These are phyloP conservation scores for Lotus japonicus DNA, from an alignment of 306 rosid species.

Conservation along the genomic window DNA sequence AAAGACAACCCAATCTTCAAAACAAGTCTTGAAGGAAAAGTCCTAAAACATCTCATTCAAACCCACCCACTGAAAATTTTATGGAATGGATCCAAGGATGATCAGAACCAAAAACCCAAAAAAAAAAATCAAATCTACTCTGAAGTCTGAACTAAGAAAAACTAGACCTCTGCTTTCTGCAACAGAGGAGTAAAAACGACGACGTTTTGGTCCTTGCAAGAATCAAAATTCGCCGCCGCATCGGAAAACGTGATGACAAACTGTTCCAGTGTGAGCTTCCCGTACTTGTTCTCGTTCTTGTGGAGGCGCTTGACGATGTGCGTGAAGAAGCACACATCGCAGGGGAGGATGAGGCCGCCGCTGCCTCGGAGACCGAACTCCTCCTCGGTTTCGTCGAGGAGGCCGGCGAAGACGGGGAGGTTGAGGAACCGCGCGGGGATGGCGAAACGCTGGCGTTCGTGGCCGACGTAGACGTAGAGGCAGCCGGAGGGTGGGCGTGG, in stretches of 20 bases:
- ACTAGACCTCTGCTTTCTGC: conserved; percentile 7
- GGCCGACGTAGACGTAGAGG: conserved; percentile 40
- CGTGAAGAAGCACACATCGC: conserved; percentile 20
- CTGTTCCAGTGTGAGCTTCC: conserved; percentile 9
- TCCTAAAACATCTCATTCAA: conserved; percentile 27
- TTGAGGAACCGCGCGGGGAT: conserved; percentile 47
- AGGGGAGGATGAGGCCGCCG: conserved; percentile 34
- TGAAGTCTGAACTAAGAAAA: not conserved
- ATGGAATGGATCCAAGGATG: conserved; percentile 30
- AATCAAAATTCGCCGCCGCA: not conserved
- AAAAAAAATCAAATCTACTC: too few species aligned
- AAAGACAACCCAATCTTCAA: conserved; percentile 8
- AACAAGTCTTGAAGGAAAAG: not conserved
- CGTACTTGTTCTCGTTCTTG: conserved; percentile 20
- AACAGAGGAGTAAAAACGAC: conserved; percentile 24
- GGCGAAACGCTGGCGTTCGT: conserved; percentile 32
- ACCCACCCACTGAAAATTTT: conserved; percentile 12
- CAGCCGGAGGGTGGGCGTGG: conserved; percentile 26
- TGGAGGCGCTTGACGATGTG: conserved; percentile 1
- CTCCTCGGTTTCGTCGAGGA: conserved; percentile 36
- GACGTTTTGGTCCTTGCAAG: conserved; percentile 25
- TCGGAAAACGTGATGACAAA: conserved; percentile 14
- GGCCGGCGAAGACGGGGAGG: conserved; percentile 31
- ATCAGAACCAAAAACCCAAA: conserved; percentile 9
- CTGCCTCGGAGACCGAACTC: conserved; percentile 36